Percentiles rank a stretch among this genome's conserved stretches.
Conservation (phyloP, 2,329 filamentous ascomycete genomes). For the Alternaria brassicicola region DNA sequence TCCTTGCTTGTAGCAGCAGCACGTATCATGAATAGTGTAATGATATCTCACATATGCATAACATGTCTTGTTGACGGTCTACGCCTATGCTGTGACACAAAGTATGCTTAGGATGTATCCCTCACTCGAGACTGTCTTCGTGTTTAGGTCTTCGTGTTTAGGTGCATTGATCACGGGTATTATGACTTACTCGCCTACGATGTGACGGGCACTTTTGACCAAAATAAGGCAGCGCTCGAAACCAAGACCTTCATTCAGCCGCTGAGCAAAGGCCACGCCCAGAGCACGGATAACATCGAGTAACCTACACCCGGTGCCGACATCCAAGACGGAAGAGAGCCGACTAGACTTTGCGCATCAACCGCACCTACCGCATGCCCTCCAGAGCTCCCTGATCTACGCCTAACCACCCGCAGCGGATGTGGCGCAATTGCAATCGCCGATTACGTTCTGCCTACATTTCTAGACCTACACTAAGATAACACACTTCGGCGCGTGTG, state of each 20-base stretch:
- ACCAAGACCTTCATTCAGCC: background rate
- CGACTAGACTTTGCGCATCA: background rate
- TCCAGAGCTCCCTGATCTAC: background rate
- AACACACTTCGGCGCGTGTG: background rate
- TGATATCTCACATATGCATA: background rate
- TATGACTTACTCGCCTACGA: background rate
- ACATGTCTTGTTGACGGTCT: background rate
- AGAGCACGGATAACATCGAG: background rate
- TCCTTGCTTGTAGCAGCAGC: background rate
- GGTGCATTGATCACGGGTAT: background rate
- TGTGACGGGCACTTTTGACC: background rate
- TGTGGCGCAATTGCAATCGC: conserved; percentile 1
- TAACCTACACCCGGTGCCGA: background rate
- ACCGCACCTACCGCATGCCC: background rate
- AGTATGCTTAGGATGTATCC: background rate
- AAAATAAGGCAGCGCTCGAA: background rate
- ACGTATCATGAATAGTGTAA: background rate
- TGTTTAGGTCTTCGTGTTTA: too few relatives aligned
- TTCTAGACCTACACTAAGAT: background rate
- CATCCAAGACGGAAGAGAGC: background rate
- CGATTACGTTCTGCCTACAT: background rate
- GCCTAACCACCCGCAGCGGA: background rate
- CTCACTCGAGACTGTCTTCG: background rate
- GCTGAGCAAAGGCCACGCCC: background rate
- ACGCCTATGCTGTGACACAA: background rate